Evolutionary conservation across 2,329 filamentous ascomycete species (phyloP), one percentile per base, ranked within the genome.

Genomic region (Aspergillus niger): DNA sequence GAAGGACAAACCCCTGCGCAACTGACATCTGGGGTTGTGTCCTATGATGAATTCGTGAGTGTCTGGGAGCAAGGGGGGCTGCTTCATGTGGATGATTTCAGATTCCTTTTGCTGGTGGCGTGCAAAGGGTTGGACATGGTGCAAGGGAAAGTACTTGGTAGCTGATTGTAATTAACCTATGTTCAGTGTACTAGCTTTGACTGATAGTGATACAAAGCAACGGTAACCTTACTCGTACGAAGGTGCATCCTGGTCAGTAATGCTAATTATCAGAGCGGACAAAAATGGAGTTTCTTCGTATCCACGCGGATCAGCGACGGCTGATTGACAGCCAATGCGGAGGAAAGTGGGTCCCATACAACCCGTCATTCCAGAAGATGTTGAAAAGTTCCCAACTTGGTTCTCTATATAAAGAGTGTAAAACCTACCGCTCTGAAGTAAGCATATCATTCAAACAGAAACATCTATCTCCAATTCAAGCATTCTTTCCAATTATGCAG

Each of bases 41-140:
- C 57, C 0, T 59, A 59, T 41, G 57, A 55, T 6, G 38, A 55
- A 22, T 49, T 59, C 15, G 57, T 59, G 50, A 8, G 41, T 13
- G 50, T 36, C n/a, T 59, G 57, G 57, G 60, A 47, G 5, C 26
- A 26, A 13, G 58, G 52, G 2, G 51, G 11, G 17, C 15, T 57
- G 15, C 15, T 30, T 2, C 11, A 49, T 6, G 17, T 57, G 6
- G 55, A 57, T 50, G 55, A 49, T 2, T 57, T 57, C 15, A 36
- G 7, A 8, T 38, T 28, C 3, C 30, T 59, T 22, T 47, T 59
- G 39, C 39, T 59, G 6, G 39, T 54, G 13, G 57, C 57, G 2
- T 59, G 57, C 5, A 59, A 59, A 36, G 57, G 57, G 1, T 28
- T 52, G 8, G 49, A 20, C 20, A 26, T 6, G 0, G 47, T 49